These are phyloP conservation scores for Aspergillus novoparasiticus DNA, from an alignment of 2,329 filamentous ascomycete genomes.

Conservation along the genomic window DNA sequence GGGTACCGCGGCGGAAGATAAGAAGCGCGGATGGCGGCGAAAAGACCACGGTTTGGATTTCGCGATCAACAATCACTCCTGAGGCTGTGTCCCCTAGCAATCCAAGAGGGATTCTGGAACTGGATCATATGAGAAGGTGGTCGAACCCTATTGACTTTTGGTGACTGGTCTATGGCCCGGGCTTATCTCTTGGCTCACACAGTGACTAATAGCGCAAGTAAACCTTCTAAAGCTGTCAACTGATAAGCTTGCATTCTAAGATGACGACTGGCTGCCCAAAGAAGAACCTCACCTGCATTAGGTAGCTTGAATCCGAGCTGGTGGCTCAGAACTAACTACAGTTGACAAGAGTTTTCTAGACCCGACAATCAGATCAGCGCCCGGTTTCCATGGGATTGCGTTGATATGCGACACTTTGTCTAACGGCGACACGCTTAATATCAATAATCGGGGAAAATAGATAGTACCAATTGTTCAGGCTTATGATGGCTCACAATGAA, in stretches of 20 bases:
- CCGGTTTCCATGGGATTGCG: background rate
- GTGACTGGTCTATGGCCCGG: background rate
- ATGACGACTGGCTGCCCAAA: background rate
- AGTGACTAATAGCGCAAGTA: slow-evolving; percentile 9
- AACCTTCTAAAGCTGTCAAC: slow-evolving; percentile 10
- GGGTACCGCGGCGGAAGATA: background rate
- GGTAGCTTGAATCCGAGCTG: background rate
- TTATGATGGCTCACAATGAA: slow-evolving; percentile 8
- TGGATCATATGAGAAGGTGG: background rate
- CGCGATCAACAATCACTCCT: background rate
- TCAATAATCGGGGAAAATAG: background rate
- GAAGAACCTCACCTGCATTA: background rate
- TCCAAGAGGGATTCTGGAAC: background rate
- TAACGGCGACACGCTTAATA: background rate
- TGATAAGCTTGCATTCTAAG: slow-evolving; percentile 14
- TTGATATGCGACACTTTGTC: background rate
- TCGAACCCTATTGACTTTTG: background rate
- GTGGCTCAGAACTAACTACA: background rate
- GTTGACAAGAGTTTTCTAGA: background rate
- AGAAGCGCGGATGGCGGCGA: background rate
- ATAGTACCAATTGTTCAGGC: background rate
- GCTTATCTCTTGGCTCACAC: slow-evolving; percentile 10
- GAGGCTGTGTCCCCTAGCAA: background rate
- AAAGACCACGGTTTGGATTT: background rate
- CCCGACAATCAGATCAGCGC: background rate